A percentile compares a stretch with the other conserved stretches of the same genome.
These are phyloP conservation scores for Clathrus columnatus DNA, from an alignment of 768 basidiomycete species.

Conservation along the genomic window DNA sequence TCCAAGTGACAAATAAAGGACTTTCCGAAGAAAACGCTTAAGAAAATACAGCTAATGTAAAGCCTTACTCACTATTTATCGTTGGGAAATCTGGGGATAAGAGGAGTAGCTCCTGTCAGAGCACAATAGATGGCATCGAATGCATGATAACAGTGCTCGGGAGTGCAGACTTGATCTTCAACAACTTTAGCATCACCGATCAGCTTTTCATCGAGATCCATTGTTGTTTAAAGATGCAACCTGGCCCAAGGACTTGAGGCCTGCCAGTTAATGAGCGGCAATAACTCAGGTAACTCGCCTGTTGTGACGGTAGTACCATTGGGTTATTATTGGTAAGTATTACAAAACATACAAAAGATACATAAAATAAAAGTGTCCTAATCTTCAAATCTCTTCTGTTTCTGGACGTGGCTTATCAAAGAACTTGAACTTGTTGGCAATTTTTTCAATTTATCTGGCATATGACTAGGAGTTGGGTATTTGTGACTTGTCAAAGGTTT, in stretches of 20 bases:
- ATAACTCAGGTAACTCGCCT: too few species aligned
- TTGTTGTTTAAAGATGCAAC: not conserved
- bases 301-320: too few species aligned
- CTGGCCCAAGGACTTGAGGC: too few species aligned
- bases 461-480: too few species aligned
- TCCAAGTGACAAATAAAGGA: conserved; percentile 97
- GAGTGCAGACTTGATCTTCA: conserved; percentile 45
- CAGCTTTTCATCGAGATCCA: not conserved
- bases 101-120: conserved; percentile 48
- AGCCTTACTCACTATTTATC: conserved; percentile 64
- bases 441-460: too few species aligned
- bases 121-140: conserved; percentile 76
- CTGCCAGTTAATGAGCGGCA: too few species aligned
- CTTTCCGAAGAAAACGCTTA: conserved; percentile 28
- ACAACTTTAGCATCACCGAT: conserved; percentile 18
- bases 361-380: not conserved
- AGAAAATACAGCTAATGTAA: not conserved
- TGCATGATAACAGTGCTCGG: conserved; percentile 72
- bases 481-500: not conserved
- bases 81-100: conserved; percentile 56
- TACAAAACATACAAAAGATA: not conserved
- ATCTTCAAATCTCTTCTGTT: conserved; percentile 8
- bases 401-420: conserved; percentile 2
- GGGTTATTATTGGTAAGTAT: not conserved
- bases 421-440: not conserved